Evolutionary conservation across 1,284 basidiomycete genomes (phyloP).

Genomic region (Ceratobasidium sp.): DNA sequence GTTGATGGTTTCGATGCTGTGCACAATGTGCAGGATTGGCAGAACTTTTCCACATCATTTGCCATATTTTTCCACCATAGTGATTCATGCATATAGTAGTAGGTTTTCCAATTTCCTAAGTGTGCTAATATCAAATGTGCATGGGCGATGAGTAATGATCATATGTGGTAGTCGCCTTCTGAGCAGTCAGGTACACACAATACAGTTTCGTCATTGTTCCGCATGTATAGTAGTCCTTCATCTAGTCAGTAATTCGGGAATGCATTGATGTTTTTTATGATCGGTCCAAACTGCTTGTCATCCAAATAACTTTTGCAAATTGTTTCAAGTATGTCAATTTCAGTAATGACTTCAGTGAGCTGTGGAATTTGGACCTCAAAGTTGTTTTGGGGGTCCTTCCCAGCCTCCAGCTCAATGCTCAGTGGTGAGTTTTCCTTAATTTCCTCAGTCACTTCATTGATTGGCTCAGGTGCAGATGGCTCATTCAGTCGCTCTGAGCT

Average conservation of each 20-base stretch:
- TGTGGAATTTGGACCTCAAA: background rate
- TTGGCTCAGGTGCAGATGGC: no score
- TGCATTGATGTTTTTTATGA: background rate
- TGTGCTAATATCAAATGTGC: conserved; percentile 46
- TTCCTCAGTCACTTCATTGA: background rate
- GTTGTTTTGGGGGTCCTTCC: background rate
- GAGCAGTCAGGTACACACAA: conserved; percentile 4
- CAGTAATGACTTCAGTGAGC: background rate
- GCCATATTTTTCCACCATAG: conserved; percentile 51
- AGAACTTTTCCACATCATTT: background rate
- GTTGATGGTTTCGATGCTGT: conserved; percentile 31
- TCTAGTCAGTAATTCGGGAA: background rate
- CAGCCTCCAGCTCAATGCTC: conserved; percentile 8
- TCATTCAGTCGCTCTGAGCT: no score
- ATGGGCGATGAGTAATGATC: background rate
- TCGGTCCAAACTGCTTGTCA: background rate
- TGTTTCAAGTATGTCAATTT: conserved; percentile 10
- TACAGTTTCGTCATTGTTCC: background rate
- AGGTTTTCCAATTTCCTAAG: conserved; percentile 50
- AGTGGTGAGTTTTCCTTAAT: background rate
- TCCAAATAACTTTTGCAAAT: background rate
- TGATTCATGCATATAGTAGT: conserved; percentile 47
- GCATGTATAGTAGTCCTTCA: conserved; percentile 12
- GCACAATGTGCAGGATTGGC: conserved; percentile 49
- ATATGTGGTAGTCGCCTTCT: background rate